These are phyloP conservation scores for Phellinidium pouzarii DNA, from an alignment of 1,284 basidiomycete species.

Conservation along the genomic window DNA sequence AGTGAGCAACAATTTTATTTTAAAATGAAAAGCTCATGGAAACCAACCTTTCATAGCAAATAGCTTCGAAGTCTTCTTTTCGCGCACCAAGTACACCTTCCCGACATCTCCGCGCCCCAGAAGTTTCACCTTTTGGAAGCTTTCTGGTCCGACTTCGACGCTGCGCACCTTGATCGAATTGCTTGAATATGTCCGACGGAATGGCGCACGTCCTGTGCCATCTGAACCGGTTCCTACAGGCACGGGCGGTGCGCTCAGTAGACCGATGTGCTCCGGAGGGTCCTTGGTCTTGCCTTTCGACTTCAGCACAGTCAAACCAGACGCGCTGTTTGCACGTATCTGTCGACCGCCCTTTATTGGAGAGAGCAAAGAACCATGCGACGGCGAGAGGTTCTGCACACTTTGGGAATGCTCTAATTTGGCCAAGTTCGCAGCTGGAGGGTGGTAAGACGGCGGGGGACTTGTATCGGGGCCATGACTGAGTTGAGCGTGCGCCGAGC, in stretches of 20 bases:
- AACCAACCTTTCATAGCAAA: constrained; percentile 92
- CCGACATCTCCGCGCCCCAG: constrained; percentile 95
- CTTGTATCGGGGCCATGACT: constrained; percentile 11
- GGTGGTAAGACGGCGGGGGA: constrained; percentile 14
- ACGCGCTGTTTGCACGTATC: constrained; percentile 12
- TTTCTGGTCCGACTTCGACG: constrained; percentile 85
- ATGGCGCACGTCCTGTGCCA: constrained; percentile 48
- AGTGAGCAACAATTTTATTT: no score
- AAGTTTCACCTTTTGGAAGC: constrained; percentile 93
- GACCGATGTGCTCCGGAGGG: constrained; percentile 12
- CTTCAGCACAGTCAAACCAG: constrained; percentile 19
- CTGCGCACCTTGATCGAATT: constrained; percentile 88
- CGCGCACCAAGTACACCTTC: constrained; percentile 90
- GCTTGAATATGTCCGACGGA: constrained; percentile 92
- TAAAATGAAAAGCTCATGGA: constrained; percentile 3
- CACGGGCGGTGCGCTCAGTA: constrained; percentile 15
- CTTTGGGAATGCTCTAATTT: constrained; percentile 15
- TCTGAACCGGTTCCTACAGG: constrained; percentile 25
- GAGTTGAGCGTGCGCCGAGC: not conserved
- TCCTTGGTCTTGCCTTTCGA: constrained; percentile 21
- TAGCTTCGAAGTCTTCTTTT: constrained; percentile 91
- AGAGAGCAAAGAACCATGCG: constrained; percentile 9
- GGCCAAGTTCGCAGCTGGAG: constrained; percentile 4
- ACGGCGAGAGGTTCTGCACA: constrained; percentile 13
- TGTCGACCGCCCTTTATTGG: constrained; percentile 13